Percentiles rank a stretch among this genome's conserved stretches.
Evolutionary conservation across 768 basidiomycete species (phyloP).

Genomic region (Suillus luteus): DNA sequence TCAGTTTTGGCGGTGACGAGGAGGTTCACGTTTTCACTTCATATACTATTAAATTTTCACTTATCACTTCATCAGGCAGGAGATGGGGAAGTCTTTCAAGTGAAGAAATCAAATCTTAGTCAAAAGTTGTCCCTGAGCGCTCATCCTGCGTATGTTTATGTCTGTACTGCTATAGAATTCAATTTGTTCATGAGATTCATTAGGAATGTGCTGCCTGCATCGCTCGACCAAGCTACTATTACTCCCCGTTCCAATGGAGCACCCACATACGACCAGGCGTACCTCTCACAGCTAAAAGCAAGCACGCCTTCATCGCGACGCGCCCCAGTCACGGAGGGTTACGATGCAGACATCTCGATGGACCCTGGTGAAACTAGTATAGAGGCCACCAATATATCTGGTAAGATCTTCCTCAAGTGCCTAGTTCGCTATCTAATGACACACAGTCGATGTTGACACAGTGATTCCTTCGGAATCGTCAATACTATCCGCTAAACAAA

Average conservation of each 20-base stretch:
- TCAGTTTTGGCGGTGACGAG: constrained; percentile 77
- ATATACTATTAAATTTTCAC: constrained; percentile 18
- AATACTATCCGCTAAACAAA: constrained; percentile 73
- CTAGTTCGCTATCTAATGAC: constrained; percentile 9
- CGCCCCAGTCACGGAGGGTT: constrained; percentile 36
- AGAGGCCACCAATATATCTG: constrained; percentile 31
- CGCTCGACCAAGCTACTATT: constrained; percentile 59
- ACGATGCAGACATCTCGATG: constrained; percentile 53
- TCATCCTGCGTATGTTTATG: constrained; percentile 48
- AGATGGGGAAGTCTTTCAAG: constrained; percentile 66
- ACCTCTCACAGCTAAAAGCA: constrained; percentile 79
- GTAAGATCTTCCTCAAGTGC: constrained; percentile 25
- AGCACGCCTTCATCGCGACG: constrained; percentile 64
- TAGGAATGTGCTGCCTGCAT: constrained; percentile 45
- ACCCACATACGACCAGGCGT: constrained; percentile 70
- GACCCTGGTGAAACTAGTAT: constrained; percentile 42
- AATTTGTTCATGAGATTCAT: constrained; percentile 20
- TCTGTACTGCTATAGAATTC: neutral
- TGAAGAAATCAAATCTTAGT: constrained; percentile 82
- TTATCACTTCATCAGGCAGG: constrained; percentile 47
- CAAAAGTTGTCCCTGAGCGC: constrained; percentile 59
- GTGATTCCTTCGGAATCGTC: constrained; percentile 71
- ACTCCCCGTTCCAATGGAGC: constrained; percentile 45
- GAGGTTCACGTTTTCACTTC: constrained; percentile 49
- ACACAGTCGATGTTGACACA: constrained; percentile 41